phyloP scores from a whole-genome alignment of 106 monocot species.

The Chionographis japonica region DNA sequence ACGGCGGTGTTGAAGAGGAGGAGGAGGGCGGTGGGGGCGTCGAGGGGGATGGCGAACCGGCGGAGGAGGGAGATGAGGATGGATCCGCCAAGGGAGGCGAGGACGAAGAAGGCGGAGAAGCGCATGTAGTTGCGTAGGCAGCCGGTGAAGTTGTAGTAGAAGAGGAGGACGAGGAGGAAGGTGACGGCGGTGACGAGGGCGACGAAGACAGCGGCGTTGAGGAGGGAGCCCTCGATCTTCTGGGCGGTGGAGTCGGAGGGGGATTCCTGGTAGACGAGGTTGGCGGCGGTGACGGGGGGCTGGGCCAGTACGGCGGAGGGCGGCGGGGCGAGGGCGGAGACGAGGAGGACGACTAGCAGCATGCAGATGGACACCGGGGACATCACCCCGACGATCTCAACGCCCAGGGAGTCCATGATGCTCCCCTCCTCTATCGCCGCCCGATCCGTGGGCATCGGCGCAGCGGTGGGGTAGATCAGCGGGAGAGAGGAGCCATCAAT shows the following conservation, averaged over 20 bases:
- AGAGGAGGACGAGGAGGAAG: constrained; percentile 72
- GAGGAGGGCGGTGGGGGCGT: constrained; percentile 35
- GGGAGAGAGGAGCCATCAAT: too few relatives aligned
- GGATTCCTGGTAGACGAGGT: constrained; percentile 56
- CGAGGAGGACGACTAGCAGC: constrained; percentile 56
- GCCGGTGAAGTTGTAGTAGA: constrained; percentile 80
- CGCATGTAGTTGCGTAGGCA: constrained; percentile 84
- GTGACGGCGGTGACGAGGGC: constrained; percentile 38
- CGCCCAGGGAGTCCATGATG: constrained; percentile 9
- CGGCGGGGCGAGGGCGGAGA: constrained; percentile 27
- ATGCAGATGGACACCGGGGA: constrained; percentile 66
- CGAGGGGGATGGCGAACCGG: constrained; percentile 47
- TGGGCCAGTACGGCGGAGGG: constrained; percentile 7
- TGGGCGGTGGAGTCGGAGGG: constrained; percentile 41
- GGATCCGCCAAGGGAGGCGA: constrained; percentile 78
- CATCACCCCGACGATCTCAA: constrained; percentile 61
- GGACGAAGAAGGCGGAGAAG: constrained; percentile 92
- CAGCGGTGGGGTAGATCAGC: background rate
- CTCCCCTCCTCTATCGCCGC: background rate
- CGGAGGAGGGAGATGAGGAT: constrained; percentile 48
- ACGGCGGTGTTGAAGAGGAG: constrained; percentile 70
- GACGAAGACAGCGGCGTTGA: constrained; percentile 60
- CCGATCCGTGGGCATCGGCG: background rate
- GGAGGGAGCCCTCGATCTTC: constrained; percentile 56
- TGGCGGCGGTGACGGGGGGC: constrained; percentile 53